Conservation (phyloP, 306 rosid genomes). For the Pterocarpus macrocarpus region DNA sequence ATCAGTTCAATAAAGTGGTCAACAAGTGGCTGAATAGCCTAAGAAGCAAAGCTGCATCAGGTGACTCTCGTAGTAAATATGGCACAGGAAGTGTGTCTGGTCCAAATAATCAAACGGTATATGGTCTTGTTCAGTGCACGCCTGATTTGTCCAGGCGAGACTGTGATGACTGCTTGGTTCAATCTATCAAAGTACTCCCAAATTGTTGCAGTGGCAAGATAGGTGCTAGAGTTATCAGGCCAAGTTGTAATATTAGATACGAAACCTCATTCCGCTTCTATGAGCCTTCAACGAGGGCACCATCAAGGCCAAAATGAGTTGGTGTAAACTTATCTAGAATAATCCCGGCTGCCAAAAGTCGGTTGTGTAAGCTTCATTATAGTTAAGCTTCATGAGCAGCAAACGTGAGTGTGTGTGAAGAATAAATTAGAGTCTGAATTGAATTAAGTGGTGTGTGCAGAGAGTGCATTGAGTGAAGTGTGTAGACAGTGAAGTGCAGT, state of each 20-base stretch:
- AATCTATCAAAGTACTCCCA: neutral
- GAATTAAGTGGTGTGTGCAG: too few species aligned
- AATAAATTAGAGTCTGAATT: too few species aligned
- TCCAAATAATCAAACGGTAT: neutral
- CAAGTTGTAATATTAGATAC: conserved; percentile 40
- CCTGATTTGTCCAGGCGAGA: conserved; percentile 29
- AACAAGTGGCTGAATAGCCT: neutral
- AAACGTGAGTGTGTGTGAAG: too few species aligned
- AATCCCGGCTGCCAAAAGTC: too few species aligned
- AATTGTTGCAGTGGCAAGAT: neutral
- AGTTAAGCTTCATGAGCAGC: too few species aligned
- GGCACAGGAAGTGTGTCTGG: neutral
- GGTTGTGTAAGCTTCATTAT: neutral
- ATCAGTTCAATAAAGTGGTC: conserved; percentile 1
- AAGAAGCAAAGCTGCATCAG: neutral
- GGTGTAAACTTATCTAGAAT: too few species aligned
- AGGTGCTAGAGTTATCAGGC: conserved; percentile 10
- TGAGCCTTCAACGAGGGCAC: neutral
- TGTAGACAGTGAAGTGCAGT: too few species aligned
- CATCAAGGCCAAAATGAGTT: neutral
- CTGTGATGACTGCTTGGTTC: conserved; percentile 26
- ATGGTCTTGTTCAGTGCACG: conserved; percentile 48
- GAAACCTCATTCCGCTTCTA: neutral
- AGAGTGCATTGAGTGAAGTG: too few species aligned
- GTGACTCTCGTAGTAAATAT: conserved; percentile 30